Percentiles rank a stretch among this genome's conserved stretches.
These are phyloP conservation scores for Aspergillus latus DNA, from an alignment of 2,329 filamentous ascomycete species.

Conservation along the genomic window DNA sequence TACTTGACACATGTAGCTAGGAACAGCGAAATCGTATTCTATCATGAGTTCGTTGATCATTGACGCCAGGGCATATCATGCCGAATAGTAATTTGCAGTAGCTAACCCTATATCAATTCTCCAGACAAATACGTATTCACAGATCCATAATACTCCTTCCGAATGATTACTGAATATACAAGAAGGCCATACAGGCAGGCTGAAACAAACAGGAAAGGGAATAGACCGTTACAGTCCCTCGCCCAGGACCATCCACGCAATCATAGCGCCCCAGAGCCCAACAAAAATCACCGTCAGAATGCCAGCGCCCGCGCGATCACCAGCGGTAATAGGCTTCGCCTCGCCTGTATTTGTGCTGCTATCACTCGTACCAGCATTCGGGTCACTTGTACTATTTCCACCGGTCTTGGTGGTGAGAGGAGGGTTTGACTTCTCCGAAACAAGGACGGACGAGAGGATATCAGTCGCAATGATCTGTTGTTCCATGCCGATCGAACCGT, in stretches of 20 bases:
- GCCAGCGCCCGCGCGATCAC: slow-evolving; percentile 41
- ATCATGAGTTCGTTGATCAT: too few relatives aligned
- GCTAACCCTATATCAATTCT: neutral
- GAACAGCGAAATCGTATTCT: too few relatives aligned
- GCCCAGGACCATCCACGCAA: slow-evolving; percentile 35
- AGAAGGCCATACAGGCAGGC: too few relatives aligned
- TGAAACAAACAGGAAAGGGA: neutral
- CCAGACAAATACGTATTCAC: neutral
- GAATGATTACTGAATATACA: neutral
- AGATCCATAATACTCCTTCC: neutral
- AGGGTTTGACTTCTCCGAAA: slow-evolving; percentile 44
- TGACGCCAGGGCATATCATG: neutral
- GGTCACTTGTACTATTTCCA: slow-evolving; percentile 51
- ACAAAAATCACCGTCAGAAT: slow-evolving; percentile 39
- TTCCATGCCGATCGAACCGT: slow-evolving; percentile 62
- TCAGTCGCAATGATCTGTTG: slow-evolving; percentile 68
- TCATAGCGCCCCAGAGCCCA: slow-evolving; percentile 28
- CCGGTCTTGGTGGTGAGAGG: slow-evolving; percentile 48
- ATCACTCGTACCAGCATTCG: slow-evolving; percentile 32
- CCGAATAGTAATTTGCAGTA: neutral
- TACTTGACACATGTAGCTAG: too few relatives aligned
- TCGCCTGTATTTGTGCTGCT: neutral
- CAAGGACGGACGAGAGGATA: slow-evolving; percentile 61
- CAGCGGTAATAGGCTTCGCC: slow-evolving; percentile 27
- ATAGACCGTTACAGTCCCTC: neutral